phyloP scores from a whole-genome alignment of 768 basidiomycete genomes.

The Trametes meyenii region DNA sequence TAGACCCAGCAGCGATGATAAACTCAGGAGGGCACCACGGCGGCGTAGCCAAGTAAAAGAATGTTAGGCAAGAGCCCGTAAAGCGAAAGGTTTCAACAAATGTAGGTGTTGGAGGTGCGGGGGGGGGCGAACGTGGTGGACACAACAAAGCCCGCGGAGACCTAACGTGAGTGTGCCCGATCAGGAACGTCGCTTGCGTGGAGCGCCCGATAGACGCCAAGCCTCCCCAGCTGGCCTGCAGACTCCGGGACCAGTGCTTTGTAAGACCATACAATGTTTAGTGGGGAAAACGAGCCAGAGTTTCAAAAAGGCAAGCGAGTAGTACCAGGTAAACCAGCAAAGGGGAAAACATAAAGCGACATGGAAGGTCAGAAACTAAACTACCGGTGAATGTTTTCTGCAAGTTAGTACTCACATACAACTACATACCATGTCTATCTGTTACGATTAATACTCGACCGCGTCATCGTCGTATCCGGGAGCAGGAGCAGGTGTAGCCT shows the following conservation, averaged over 20 bases:
- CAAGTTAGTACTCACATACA: not conserved
- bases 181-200: conserved; percentile 1
- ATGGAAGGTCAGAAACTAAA: not conserved
- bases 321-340: too few relatives aligned
- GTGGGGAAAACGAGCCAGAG: too few relatives aligned
- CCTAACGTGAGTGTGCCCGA: conserved; percentile 1
- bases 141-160: not conserved
- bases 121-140: not conserved
- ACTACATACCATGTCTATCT: not conserved
- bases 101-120: not conserved
- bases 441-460: conserved; percentile 61
- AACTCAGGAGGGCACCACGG: too few relatives aligned
- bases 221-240: not conserved
- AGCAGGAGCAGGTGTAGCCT: conserved; percentile 46
- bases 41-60: too few relatives aligned
- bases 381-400: not conserved
- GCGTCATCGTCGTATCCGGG: conserved; percentile 80
- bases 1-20: too few relatives aligned
- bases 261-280: too few relatives aligned
- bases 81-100: not conserved
- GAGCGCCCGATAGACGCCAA: not conserved
- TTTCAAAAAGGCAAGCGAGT: too few relatives aligned
- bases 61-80: not conserved
- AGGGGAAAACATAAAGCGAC: too few relatives aligned
- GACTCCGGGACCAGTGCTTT: too few relatives aligned